Evolutionary conservation across 2,329 filamentous ascomycete species (phyloP), one percentile per base, ranked within the genome.

Genomic region (Aspergillus aculeatinus): DNA sequence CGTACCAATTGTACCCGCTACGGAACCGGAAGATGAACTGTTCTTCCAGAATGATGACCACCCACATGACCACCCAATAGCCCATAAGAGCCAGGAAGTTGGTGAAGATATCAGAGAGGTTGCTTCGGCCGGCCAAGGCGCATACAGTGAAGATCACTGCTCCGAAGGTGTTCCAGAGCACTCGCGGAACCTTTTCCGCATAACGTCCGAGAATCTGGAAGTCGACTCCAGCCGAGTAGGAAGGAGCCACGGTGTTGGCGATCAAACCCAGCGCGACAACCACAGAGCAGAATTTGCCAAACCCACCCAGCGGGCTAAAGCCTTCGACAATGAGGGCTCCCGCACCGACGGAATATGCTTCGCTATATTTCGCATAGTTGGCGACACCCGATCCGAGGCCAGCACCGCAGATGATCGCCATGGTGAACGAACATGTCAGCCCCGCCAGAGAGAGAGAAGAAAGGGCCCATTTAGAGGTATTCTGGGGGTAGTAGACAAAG

Each of bases 21-120:
- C 72, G 77, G 3, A 79, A 75, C 2, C 85, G 80, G 71, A 90
- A 90, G 52, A 90, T 77, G 21, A 87, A 70, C 52, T 87, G 82
- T 68, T 90, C 88, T 60, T 79, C 76, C 14, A 78, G 72, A 2
- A 84, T 77, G 51, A 90, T 87, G 1, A 82, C 81, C 21, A 89
- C 80, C 85, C 86, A 88, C 49, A 89, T 84, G 14, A 81, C 81
- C 16, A 88, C 81, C 87, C 86, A 90, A 72, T 89, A 90, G 1
- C 87, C 88, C 84, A 90, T 89, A 23, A 90, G 75, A 0, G 86
- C 85, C 5, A 90, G 79, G 70, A 90, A 89, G 69, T 89, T 89
- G 11, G 84, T 85, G 70, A 90, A 89, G 60, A 90, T 88, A 27
- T 80, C 80, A 0, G 85, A 83, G 2, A 90, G 79, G 64, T 86